Evolutionary conservation across 139 green algal species (phyloP).

Genomic region (Deuterostichococcus epilithicus): DNA sequence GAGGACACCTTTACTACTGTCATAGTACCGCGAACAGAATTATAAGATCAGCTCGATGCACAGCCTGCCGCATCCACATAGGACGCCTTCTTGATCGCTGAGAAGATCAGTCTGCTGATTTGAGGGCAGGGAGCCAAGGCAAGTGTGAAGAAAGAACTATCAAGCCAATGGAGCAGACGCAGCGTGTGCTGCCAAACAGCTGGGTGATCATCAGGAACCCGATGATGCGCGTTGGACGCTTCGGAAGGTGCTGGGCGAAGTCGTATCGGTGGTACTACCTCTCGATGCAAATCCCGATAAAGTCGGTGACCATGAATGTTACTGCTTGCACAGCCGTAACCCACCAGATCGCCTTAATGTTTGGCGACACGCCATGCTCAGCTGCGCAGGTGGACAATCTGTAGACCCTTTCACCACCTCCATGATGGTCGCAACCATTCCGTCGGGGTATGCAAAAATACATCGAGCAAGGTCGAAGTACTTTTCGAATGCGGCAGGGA

Average conservation of each 20-base stretch:
- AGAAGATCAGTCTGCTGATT: too few relatives aligned
- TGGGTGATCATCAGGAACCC: conserved; percentile 4
- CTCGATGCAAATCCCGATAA: conserved; percentile 4
- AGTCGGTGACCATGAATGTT: conserved; percentile 5
- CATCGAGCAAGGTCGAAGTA: not conserved
- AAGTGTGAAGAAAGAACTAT: too few relatives aligned
- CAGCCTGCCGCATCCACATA: too few relatives aligned
- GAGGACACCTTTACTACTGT: not conserved
- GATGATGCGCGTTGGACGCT: conserved; percentile 5
- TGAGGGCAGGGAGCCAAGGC: too few relatives aligned
- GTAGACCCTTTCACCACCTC: not conserved
- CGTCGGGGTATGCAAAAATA: not conserved
- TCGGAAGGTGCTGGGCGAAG: conserved; percentile 8
- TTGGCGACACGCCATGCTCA: conserved; percentile 6
- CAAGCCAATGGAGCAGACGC: too few relatives aligned
- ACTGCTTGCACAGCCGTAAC: conserved; percentile 17
- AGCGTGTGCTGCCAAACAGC: not conserved
- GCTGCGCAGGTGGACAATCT: not conserved
- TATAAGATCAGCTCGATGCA: not conserved
- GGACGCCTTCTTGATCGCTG: too few relatives aligned
- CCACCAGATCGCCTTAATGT: conserved; percentile 30
- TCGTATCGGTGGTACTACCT: conserved; percentile 14
- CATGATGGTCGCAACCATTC: not conserved
- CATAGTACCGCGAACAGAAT: not conserved
- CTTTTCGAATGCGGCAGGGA: not conserved